Base-by-base conservation (phyloP, 306 rosid species). In the Hippophae rhamnoides region DNA sequence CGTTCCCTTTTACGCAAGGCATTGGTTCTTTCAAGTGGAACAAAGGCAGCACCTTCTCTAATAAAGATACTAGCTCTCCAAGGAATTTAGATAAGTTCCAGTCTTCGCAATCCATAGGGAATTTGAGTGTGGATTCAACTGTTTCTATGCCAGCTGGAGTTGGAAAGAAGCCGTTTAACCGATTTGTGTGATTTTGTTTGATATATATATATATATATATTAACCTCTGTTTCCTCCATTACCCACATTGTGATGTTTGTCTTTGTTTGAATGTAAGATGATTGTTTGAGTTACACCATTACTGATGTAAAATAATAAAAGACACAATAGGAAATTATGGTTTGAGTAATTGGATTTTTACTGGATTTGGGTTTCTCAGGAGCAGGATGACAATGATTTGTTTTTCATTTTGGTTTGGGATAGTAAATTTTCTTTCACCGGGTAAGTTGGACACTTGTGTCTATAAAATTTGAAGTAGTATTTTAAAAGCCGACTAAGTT, bases 131-230 rank as follows among this genome's bases (percentile, higher is more conserved):
- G 82, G 95, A 88, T 77, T 93, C 99, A 42, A 75, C 94, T 0
- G 76, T 76, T 45, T 93, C 97, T 23, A 65, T 93, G 84, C 99
- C 99, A 1, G 84, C 76, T 6, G 86, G 84, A 31, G 80, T 84
- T 52, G 95, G 89, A 65, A 84, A 95, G 74, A 88, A 74, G 84
- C 99, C 99, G 48, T 93, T 93, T 86, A 86, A 84, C 76, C 74
- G 99, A 93, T 88, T 88, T 80, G 99, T 84, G 97, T 93, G 99
- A 93, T 82, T 77, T 65, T 13, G 72, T 50, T 62, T 65, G 48
- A 60, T 64, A n/a, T 74, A 58, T 69, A 58, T 64, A 12, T 72
- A 56, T 69, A n/a, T n/a, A n/a, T n/a, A n/a, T 75, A 74, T 68
- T 72, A 60, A 77, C 71, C 84, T 46, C 73, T 63, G 45, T 27